phyloP scores from a whole-genome alignment of 441 rosid species.

The Brassica hybrid region DNA sequence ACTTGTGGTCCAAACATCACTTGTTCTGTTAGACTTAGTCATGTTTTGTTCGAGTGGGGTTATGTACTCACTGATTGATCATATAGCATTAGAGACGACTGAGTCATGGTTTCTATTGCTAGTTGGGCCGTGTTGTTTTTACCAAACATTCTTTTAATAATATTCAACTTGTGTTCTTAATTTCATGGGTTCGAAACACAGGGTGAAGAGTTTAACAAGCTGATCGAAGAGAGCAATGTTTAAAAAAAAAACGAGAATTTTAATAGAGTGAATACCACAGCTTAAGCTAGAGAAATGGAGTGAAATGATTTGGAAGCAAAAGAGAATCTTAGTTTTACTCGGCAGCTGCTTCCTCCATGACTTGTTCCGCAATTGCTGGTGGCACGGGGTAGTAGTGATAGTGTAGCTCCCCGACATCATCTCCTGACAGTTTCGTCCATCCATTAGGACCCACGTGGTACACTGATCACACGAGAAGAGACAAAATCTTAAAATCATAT shows the following conservation, averaged over 20 bases:
- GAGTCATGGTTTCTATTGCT: no score
- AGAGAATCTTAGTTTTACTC: slow-evolving; percentile 16
- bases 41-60: background rate
- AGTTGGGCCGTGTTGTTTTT: no score
- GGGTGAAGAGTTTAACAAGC: background rate
- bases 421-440: slow-evolving; percentile 96
- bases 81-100: no score
- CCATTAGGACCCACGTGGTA: slow-evolving; percentile 91
- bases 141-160: background rate
- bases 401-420: slow-evolving; percentile 96
- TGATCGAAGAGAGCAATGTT: background rate
- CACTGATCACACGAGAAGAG: slow-evolving; percentile 55
- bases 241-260: background rate
- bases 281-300: slow-evolving; percentile 1
- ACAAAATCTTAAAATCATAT: background rate
- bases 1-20: background rate
- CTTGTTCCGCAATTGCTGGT: slow-evolving; percentile 75
- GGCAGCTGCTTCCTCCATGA: slow-evolving; percentile 74
- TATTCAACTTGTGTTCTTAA: background rate
- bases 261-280: background rate
- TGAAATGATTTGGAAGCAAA: background rate
- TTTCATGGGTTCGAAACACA: background rate
- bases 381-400: slow-evolving; percentile 75
- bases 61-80: no score
- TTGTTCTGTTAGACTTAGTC: background rate